Base-by-base conservation (phyloP, 108 stramenopile genomes). In the Mediolabrus comicus region DNA sequence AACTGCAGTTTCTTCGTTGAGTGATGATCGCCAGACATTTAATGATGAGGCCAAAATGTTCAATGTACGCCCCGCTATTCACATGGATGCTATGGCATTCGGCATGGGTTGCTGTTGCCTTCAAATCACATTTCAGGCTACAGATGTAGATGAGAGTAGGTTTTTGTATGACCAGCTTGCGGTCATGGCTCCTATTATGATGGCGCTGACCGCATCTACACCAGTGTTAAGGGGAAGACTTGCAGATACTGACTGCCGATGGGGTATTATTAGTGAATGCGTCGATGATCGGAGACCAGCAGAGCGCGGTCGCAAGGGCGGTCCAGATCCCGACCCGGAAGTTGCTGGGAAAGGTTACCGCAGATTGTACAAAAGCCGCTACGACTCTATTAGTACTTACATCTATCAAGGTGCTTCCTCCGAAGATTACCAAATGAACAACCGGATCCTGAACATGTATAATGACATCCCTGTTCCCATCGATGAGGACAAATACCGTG, bases 31-130 rank as follows among this genome's bases (percentile, higher is more conserved):
- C 46, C 19, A 49, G 19, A 1, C 46, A 1, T 49, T 49, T 6
- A 59, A 32, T 53, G 69, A 66, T 56, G 38, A 65, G 52, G 59
- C 74, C 34, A 30, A 68, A 67, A 59, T 41, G 66, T 59, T 58
- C 46, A 87, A 85, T 26, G 59, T 91, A 17, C 72, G 90, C 26
- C 88, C 94, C 8, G 90, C 94, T 17, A 92, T 95, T 66, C 94
- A 98, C 66, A 97, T 98, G 98, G 99, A 99, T 75, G 96, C 97
- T 16, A 99, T 99, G 76, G 99, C 96, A 16, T 99, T 98, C 75
- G 99, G 99, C 17, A 99, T 99, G 99, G 99, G 99, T 13, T 97
- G 96, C 71, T 99, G 99, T 76, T 99, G 99, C 70, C 87, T 99
- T 49, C 99, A 99, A 67, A 97, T 99, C 59, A 98, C 98, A 31